phyloP scores from a whole-genome alignment of 116 monocot genomes.

The Zostera marina region DNA sequence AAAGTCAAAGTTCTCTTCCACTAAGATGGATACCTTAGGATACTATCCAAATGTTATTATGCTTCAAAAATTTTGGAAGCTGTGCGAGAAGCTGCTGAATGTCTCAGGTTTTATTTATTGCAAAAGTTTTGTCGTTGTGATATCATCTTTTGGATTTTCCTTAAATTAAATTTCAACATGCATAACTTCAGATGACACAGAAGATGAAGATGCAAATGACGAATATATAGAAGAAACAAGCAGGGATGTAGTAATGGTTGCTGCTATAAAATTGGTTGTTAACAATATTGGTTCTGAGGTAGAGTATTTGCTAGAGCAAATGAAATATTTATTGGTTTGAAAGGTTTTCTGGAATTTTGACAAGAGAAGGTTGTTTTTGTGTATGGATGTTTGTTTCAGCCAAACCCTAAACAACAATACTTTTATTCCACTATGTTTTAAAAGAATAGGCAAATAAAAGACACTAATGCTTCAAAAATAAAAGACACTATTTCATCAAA shows the following conservation, averaged over 20 bases:
- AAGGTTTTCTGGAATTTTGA: not conserved
- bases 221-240: conserved; percentile 93
- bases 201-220: conserved; percentile 93
- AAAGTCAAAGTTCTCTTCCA: conserved; percentile 44
- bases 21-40: conserved; percentile 63
- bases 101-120: conserved; percentile 43
- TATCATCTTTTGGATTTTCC: not conserved
- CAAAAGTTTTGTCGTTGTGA: not conserved
- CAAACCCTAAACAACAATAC: no score
- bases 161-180: not conserved
- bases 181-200: conserved; percentile 63
- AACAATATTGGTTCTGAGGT: conserved; percentile 53
- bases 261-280: conserved; percentile 64
- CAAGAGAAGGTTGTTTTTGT: no score
- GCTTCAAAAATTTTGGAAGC: conserved; percentile 70
- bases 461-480: no score
- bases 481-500: no score
- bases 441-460: no score
- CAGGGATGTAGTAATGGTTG: conserved; percentile 69
- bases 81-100: conserved; percentile 58
- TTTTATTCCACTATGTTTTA: no score
- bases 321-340: not conserved
- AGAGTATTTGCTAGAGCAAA: not conserved
- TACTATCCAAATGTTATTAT: conserved; percentile 36
- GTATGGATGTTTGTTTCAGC: no score